phyloP scores from a whole-genome alignment of 1,284 basidiomycete species.

The Sporisorium exsertum region DNA sequence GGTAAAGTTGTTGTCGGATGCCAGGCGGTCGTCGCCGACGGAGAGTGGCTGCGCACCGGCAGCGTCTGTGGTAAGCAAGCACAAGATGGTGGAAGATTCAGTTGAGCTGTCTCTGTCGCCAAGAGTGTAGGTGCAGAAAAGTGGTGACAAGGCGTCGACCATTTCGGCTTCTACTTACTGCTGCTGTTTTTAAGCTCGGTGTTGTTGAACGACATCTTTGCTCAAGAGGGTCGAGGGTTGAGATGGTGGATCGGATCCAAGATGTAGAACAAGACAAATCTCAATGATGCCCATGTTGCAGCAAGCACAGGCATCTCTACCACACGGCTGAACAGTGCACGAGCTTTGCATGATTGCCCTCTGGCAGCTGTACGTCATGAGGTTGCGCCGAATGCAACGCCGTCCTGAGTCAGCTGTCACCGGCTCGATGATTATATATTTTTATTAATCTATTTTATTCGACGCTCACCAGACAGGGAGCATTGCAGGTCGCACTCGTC shows the following conservation, averaged over 20 bases:
- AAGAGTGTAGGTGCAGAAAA: background rate
- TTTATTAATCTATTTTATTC: too few species aligned
- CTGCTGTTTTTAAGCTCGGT: slow-evolving; percentile 22
- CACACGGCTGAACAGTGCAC: slow-evolving; percentile 6
- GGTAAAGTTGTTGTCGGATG: slow-evolving; percentile 47
- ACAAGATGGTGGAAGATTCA: too few species aligned
- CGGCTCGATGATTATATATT: slow-evolving; percentile 1
- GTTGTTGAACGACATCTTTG: slow-evolving; percentile 20
- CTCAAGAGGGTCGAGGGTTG: background rate
- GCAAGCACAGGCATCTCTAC: background rate
- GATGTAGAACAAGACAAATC: background rate
- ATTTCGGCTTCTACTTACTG: slow-evolving; percentile 13
- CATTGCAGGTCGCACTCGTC: background rate
- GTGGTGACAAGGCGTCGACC: background rate
- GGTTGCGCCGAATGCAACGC: background rate
- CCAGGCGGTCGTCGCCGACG: slow-evolving; percentile 41
- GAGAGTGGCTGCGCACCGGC: slow-evolving; percentile 33
- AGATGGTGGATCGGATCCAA: background rate
- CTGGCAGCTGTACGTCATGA: slow-evolving; percentile 15
- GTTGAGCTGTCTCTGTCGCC: background rate
- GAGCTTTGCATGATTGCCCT: background rate
- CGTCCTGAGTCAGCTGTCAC: slow-evolving; percentile 31
- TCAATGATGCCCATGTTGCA: background rate
- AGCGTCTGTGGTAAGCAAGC: slow-evolving; percentile 12
- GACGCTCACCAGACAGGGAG: too few species aligned